These are phyloP conservation scores for Parietichytrium sp. DNA, from an alignment of 108 stramenopile species.

Conservation along the genomic window DNA sequence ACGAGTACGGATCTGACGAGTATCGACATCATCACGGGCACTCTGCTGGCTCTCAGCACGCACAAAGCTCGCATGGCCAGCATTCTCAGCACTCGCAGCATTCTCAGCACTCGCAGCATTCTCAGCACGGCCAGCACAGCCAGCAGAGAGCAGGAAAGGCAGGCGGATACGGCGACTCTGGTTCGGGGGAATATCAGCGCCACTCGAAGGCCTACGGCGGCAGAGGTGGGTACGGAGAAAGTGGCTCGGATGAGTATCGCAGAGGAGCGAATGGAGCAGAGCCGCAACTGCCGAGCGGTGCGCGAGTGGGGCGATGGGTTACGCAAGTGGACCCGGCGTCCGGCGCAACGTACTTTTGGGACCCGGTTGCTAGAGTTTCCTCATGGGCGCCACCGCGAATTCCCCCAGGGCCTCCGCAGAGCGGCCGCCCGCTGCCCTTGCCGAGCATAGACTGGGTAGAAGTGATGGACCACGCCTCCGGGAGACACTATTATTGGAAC, in stretches of 20 bases:
- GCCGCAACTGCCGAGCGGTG: background rate
- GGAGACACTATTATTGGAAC: constrained; percentile 11
- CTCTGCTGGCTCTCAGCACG: no score
- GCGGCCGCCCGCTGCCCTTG: background rate
- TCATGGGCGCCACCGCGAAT: background rate
- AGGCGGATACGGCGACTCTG: background rate
- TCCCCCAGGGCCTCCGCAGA: background rate
- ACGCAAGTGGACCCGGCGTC: constrained; percentile 13
- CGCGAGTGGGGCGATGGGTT: constrained; percentile 1
- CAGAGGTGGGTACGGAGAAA: no score
- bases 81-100: no score
- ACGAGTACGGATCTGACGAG: no score
- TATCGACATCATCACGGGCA: no score
- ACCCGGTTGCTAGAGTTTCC: background rate
- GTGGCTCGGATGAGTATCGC: background rate
- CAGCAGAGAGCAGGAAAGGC: background rate
- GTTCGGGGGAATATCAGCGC: no score
- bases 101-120: background rate
- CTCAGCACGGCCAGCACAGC: background rate
- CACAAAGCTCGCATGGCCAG: no score
- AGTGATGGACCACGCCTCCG: background rate
- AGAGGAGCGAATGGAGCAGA: background rate
- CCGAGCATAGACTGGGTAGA: constrained; percentile 26
- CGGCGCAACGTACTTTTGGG: background rate
- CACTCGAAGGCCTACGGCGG: no score